Base-by-base conservation (phyloP, 2,329 filamentous ascomycete genomes). In the Ophiosphaerella herpotricha region DNA sequence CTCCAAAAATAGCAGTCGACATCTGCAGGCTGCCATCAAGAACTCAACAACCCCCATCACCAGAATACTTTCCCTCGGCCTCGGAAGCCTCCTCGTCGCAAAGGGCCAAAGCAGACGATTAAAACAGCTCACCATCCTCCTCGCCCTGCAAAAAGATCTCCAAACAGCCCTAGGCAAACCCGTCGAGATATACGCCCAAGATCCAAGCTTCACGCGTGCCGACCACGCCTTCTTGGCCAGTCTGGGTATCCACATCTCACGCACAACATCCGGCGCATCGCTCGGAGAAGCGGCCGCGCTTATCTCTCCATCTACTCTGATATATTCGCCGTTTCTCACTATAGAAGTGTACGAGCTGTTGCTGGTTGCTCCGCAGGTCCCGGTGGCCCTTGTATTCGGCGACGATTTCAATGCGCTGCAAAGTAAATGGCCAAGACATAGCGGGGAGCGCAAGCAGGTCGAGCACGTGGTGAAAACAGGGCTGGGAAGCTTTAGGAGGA, bases 321-420 rank as follows among this genome's bases (percentile, higher is more conserved):
- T 69, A 1, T 70, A 70, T 39, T 61, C 59, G 34, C 64, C 66
- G 1, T 68, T 69, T 40, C 39, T 70, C 13, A 64, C 61, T 1
- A 34, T 64, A n/a, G 59, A 64, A 46, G 58, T 52, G 4, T 64
- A 62, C 41, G 57, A 62, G 39, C 37, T 54, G 21, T 35, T 62
- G 7, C 39, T 62, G 0, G 8, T 41, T 2, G 32, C 32, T 4
- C 11, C 47, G 16, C 14, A n/a, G 8, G 21, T 26, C 48, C 50
- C 23, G 7, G 54, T 51, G 48, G 54, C 48, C 40, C 58, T 40
- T 49, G 38, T 68, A 3, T 44, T 70, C 31, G 64, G 67, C 0
- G 67, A 68, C 37, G 64, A 68, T 39, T 68, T 70, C 39, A 61
- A 62, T 38, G 55, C 58, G 7, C 48, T 70, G n/a, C 24, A 54